A percentile compares a stretch with the other conserved stretches of the same genome.
Conservation (phyloP, 148 eudicot genomes). For the Fagopyrum tataricum region DNA sequence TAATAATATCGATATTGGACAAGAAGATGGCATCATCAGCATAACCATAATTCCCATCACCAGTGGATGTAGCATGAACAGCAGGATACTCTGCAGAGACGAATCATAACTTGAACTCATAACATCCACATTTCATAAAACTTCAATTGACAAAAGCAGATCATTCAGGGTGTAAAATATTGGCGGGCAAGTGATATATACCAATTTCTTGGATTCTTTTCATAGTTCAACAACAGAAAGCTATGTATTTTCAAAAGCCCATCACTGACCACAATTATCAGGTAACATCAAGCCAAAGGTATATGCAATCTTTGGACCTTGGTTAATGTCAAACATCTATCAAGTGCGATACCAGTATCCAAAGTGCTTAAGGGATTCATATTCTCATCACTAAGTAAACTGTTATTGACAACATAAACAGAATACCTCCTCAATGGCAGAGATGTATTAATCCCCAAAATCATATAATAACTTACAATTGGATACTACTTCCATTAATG, state of each 20-base stretch:
- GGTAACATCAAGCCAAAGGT: neutral
- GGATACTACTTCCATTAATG: neutral
- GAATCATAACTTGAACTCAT: constrained; percentile 19
- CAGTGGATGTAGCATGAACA: constrained; percentile 24
- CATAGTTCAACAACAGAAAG: too few species aligned
- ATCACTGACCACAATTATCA: too few species aligned
- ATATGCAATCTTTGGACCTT: neutral
- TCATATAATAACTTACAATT: neutral
- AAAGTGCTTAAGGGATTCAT: neutral
- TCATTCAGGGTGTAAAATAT: neutral
- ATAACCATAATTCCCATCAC: constrained; percentile 23
- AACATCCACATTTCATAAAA: neutral
- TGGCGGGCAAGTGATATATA: neutral
- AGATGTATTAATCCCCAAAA: neutral
- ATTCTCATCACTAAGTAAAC: neutral
- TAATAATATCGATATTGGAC: constrained; percentile 77
- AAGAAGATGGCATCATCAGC: constrained; percentile 53
- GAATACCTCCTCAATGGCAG: neutral
- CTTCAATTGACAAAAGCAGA: neutral
- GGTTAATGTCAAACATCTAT: neutral
- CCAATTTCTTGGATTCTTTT: neutral
- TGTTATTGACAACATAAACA: neutral
- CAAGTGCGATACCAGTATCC: neutral
- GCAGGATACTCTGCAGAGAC: constrained; percentile 39
- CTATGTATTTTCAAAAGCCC: neutral